Conservation (phyloP, 2,329 filamentous ascomycete species). For the Trichoderma polysporum region DNA sequence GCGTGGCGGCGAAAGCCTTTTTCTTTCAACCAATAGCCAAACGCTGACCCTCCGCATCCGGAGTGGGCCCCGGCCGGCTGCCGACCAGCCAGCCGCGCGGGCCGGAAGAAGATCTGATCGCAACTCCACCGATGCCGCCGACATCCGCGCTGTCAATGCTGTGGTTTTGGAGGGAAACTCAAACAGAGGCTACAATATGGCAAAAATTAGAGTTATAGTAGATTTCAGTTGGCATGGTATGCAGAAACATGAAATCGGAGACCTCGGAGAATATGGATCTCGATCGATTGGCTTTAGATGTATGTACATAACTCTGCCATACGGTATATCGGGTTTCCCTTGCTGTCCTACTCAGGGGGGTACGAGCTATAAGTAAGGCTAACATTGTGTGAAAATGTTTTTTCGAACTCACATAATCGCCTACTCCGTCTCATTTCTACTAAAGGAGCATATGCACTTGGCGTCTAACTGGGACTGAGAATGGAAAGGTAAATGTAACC, state of each 20-base stretch:
- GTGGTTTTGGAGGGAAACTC: neutral
- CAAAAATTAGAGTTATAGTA: slow-evolving; percentile 1
- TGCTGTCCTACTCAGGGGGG: neutral
- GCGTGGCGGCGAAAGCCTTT: slow-evolving; percentile 13
- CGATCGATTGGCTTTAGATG: neutral
- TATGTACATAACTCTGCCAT: neutral
- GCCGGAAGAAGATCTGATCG: slow-evolving; percentile 8
- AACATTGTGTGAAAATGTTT: neutral
- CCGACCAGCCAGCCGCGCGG: slow-evolving; percentile 20
- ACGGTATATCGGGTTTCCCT: neutral
- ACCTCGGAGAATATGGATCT: neutral
- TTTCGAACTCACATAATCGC: no score
- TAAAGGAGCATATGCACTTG: no score
- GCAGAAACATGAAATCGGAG: neutral
- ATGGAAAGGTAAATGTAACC: neutral
- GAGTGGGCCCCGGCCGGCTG: slow-evolving; percentile 24
- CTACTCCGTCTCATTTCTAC: neutral
- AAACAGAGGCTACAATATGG: neutral
- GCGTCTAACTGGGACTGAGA: no score
- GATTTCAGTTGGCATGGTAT: neutral
- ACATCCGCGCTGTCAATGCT: slow-evolving; percentile 24
- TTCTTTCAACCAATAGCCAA: neutral
- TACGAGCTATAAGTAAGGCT: neutral
- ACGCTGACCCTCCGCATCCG: slow-evolving; percentile 1
- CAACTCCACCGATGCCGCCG: slow-evolving; percentile 29